Evolutionary conservation across 768 basidiomycete genomes (phyloP).

Genomic region (Serendipita sp.): DNA sequence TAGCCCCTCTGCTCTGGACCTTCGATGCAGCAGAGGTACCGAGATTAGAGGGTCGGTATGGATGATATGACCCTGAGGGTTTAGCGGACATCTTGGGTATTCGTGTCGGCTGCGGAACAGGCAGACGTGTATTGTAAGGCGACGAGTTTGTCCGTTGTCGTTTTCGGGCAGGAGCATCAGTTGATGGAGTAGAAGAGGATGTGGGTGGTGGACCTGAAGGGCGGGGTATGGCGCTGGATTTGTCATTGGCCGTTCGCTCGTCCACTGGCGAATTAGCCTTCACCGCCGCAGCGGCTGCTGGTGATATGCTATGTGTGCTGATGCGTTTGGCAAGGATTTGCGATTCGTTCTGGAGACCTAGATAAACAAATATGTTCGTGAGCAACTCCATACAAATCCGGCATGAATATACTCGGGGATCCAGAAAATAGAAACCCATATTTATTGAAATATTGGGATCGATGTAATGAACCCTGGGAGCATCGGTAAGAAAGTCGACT

Average conservation of each 20-base stretch:
- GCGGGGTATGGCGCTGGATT: slow-evolving; percentile 33
- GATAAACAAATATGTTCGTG: background rate
- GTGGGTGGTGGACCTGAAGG: slow-evolving; percentile 16
- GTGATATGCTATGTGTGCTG: slow-evolving; percentile 53
- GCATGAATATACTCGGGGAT: too few relatives aligned
- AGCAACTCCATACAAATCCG: too few relatives aligned
- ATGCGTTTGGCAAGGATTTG: slow-evolving; percentile 59
- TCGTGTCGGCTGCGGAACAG: background rate
- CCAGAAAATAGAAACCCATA: too few relatives aligned
- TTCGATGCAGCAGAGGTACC: background rate
- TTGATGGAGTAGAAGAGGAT: background rate
- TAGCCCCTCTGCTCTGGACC: background rate
- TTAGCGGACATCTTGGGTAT: background rate
- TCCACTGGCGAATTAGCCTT: slow-evolving; percentile 11
- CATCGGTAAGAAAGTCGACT: slow-evolving; percentile 15
- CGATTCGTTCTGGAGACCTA: slow-evolving; percentile 71
- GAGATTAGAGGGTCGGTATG: background rate
- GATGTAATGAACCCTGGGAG: too few relatives aligned
- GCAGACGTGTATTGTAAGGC: slow-evolving; percentile 11
- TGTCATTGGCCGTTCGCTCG: slow-evolving; percentile 15
- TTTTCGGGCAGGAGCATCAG: slow-evolving; percentile 14
- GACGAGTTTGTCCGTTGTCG: slow-evolving; percentile 18
- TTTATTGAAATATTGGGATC: too few relatives aligned
- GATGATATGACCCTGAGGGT: background rate
- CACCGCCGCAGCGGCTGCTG: slow-evolving; percentile 19